Evolutionary conservation across 805 yeast species (phyloP).

Genomic region (Starmera caribaea): DNA sequence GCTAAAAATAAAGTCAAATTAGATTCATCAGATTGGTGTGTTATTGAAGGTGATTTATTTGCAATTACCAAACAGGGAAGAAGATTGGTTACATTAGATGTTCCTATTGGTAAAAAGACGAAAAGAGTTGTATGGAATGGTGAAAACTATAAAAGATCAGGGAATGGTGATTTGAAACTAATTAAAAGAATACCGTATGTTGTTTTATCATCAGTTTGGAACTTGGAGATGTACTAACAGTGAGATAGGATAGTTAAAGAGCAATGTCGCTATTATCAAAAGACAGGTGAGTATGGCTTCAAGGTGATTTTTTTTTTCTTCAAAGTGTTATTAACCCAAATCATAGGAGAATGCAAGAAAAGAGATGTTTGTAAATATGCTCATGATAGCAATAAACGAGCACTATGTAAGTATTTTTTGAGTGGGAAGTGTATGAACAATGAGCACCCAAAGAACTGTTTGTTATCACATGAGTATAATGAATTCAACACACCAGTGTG

Average conservation of each 20-base stretch:
- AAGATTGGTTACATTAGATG: conserved; percentile 28
- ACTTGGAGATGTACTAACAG: background rate
- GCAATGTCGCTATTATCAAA: conserved; percentile 19
- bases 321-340: background rate
- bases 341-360: conserved; percentile 41
- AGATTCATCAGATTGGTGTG: conserved; percentile 35
- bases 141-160: conserved; percentile 16
- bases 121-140: conserved; percentile 24
- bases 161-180: conserved; percentile 20
- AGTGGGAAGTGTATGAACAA: conserved; percentile 32
- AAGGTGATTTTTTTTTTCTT: background rate
- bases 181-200: conserved; percentile 9
- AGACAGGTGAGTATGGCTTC: conserved; percentile 10
- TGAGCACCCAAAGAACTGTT: conserved; percentile 31
- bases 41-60: conserved; percentile 31
- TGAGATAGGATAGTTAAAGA: conserved; percentile 11
- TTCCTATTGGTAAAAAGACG: conserved; percentile 12
- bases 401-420: conserved; percentile 44
- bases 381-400: conserved; percentile 42
- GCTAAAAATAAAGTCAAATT: conserved; percentile 25
- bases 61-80: conserved; percentile 32
- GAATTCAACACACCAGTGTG: conserved; percentile 59
- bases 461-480: conserved; percentile 43
- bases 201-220: background rate
- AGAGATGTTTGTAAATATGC: conserved; percentile 40